Conservation (phyloP, 2,329 filamentous ascomycete species). For the Aspergillus sp. region DNA sequence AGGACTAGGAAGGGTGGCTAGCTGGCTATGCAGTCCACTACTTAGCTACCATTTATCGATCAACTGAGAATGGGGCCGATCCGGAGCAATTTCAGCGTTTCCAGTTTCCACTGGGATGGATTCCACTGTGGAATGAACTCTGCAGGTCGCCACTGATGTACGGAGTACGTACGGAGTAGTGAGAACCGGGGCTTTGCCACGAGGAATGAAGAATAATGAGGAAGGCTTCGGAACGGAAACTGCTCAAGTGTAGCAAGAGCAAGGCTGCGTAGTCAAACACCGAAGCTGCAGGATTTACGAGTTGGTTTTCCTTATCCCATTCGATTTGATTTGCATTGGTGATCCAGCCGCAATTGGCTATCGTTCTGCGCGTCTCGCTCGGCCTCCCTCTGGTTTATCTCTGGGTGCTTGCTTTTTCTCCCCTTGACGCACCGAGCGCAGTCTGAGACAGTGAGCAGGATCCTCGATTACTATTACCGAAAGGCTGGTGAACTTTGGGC, state of each 20-base stretch:
- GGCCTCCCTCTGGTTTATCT: background rate
- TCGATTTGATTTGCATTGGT: conserved; percentile 9
- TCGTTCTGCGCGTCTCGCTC: conserved; percentile 16
- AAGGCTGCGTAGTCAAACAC: too few relatives aligned
- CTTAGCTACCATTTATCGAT: background rate
- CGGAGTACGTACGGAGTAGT: background rate
- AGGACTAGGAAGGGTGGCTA: background rate
- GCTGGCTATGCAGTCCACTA: background rate
- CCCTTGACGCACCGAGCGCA: background rate
- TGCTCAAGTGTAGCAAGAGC: too few relatives aligned
- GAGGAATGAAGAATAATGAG: background rate
- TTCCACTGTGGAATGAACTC: too few relatives aligned
- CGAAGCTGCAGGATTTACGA: background rate
- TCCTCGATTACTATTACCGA: background rate
- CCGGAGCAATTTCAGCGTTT: background rate
- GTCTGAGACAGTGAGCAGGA: background rate
- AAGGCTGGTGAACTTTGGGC: background rate
- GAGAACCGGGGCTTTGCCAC: background rate
- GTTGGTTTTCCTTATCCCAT: conserved; percentile 10
- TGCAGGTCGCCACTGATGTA: background rate
- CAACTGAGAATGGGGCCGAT: background rate
- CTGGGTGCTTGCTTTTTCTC: background rate
- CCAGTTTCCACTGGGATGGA: background rate
- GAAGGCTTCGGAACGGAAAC: background rate
- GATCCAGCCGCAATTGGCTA: background rate